Percentiles rank a stretch among this genome's conserved stretches.
phyloP scores from a whole-genome alignment of 2,329 filamentous ascomycete species.

The Sclerotinia trifoliorum region DNA sequence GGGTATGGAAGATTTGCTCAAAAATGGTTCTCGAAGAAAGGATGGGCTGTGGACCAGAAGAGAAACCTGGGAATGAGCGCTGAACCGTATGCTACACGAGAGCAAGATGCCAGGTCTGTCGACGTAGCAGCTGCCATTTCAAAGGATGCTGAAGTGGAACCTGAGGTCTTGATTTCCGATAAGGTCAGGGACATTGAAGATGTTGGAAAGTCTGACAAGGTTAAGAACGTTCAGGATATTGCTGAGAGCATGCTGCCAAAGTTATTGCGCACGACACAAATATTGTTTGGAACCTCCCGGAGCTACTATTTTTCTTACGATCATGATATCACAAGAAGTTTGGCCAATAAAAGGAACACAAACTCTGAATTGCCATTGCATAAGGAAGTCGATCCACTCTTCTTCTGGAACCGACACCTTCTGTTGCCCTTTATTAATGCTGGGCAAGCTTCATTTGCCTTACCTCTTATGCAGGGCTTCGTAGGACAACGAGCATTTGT shows the following conservation, averaged over 20 bases:
- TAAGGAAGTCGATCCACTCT: conserved; percentile 70
- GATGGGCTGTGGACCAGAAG: conserved; percentile 72
- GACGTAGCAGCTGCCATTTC: not conserved
- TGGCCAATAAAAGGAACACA: conserved; percentile 46
- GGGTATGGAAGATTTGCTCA: conserved; percentile 87
- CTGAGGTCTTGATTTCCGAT: not conserved
- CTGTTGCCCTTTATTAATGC: conserved; percentile 69
- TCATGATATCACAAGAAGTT: conserved; percentile 76
- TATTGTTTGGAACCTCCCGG: conserved; percentile 76
- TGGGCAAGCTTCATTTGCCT: conserved; percentile 67
- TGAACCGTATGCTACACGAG: conserved; percentile 20
- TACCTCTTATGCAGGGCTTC: conserved; percentile 92
- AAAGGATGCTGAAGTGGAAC: not conserved
- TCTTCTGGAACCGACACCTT: conserved; percentile 88
- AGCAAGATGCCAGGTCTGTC: not conserved
- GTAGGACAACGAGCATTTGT: conserved; percentile 82
- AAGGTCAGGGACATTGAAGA: not conserved
- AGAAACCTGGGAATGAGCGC: conserved; percentile 67
- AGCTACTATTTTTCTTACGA: conserved; percentile 98
- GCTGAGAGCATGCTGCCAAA: conserved; percentile 66
- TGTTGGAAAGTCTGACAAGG: not conserved
- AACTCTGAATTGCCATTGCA: conserved; percentile 61
- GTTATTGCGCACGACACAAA: conserved; percentile 75
- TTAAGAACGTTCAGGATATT: conserved; percentile 28
- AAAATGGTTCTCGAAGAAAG: conserved; percentile 85